These are phyloP conservation scores for Isabelozyma heimii DNA, from an alignment of 805 yeast species.

Conservation along the genomic window DNA sequence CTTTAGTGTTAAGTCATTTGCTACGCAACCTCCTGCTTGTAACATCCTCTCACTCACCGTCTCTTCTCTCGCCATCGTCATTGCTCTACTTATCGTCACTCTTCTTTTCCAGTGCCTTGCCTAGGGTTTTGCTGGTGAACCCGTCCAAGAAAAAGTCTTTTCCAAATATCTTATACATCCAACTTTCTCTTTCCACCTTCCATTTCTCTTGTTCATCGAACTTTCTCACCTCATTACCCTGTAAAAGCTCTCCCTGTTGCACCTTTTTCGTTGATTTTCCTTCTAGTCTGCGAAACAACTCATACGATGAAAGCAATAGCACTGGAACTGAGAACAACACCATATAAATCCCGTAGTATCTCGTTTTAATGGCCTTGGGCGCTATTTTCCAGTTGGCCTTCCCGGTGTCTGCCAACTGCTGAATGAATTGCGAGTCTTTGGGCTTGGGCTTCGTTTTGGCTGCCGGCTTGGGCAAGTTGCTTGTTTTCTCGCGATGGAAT, in stretches of 20 bases:
- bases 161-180: slow-evolving; percentile 38
- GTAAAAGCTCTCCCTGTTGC: slow-evolving; percentile 38
- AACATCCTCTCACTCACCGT: too few relatives aligned
- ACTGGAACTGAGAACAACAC: slow-evolving; percentile 39
- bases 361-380: slow-evolving; percentile 31
- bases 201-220: slow-evolving; percentile 41
- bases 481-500: slow-evolving; percentile 22
- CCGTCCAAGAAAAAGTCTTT: slow-evolving; percentile 42
- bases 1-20: too few relatives aligned
- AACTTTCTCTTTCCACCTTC: slow-evolving; percentile 33
- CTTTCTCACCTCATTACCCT: slow-evolving; percentile 28
- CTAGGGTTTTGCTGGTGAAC: slow-evolving; percentile 41
- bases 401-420: slow-evolving; percentile 38
- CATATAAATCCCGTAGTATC: slow-evolving; percentile 37
- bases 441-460: slow-evolving; percentile 11
- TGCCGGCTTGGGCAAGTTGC: slow-evolving; percentile 3
- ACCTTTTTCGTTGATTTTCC: slow-evolving; percentile 41
- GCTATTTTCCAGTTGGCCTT: slow-evolving; percentile 44
- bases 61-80: background rate
- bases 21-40: too few relatives aligned
- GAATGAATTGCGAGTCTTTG: slow-evolving; percentile 29
- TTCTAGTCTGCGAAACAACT: slow-evolving; percentile 33
- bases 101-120: background rate
- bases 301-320: slow-evolving; percentile 29
- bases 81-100: too few relatives aligned